Percentiles rank a stretch among this genome's conserved stretches.
Conservation (phyloP, 2,329 filamentous ascomycete genomes). For the Clonostachys rosea region DNA sequence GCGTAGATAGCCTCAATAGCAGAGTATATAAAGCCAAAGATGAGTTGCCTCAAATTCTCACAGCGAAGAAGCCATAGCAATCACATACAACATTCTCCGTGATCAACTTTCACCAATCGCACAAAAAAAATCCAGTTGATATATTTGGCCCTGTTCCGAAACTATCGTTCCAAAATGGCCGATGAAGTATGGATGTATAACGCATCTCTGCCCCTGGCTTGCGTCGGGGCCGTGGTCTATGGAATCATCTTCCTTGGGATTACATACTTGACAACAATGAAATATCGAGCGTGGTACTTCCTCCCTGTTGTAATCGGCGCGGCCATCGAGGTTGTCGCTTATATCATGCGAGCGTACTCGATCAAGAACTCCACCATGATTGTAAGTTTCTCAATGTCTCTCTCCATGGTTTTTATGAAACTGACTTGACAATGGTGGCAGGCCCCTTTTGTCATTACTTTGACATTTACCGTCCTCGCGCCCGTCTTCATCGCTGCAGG, state of each 20-base stretch:
- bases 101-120: neutral
- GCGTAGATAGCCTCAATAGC: too few relatives aligned
- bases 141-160: neutral
- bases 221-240: constrained; percentile 34
- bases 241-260: constrained; percentile 27
- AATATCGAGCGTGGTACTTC: constrained; percentile 36
- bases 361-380: constrained; percentile 24
- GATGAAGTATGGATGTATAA: constrained; percentile 31
- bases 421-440: constrained; percentile 2
- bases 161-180: constrained; percentile 10
- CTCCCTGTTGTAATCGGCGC: constrained; percentile 33
- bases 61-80: too few relatives aligned
- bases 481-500: constrained; percentile 43
- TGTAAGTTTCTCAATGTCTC: constrained; percentile 11
- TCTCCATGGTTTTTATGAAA: neutral
- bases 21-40: too few relatives aligned
- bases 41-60: too few relatives aligned
- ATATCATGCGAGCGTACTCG: constrained; percentile 29
- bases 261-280: constrained; percentile 32
- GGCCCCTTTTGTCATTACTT: constrained; percentile 29
- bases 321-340: constrained; percentile 33
- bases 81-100: too few relatives aligned
- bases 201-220: constrained; percentile 33
- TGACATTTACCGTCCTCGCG: constrained; percentile 38
- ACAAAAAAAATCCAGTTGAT: neutral